Evolutionary conservation across 2,329 filamentous ascomycete species (phyloP).

Genomic region (Penicillium sclerotigenum): DNA sequence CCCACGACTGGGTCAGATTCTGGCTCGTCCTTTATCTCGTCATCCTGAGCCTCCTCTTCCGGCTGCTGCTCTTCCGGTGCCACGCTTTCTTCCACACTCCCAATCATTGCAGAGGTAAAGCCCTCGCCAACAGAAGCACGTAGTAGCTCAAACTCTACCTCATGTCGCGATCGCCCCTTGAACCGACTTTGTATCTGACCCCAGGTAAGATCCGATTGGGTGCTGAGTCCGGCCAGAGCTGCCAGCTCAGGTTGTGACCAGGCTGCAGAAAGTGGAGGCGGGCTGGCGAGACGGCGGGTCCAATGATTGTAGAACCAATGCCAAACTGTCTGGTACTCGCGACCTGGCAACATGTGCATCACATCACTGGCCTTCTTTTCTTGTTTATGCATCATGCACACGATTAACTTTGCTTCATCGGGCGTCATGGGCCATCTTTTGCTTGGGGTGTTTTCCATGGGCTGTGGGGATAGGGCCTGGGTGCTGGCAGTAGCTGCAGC

Average conservation of each 20-base stretch:
- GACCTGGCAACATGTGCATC: constrained; percentile 26
- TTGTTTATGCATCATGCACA: constrained; percentile 30
- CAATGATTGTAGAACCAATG: constrained; percentile 33
- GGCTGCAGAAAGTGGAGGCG: constrained; percentile 24
- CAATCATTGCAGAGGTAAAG: neutral
- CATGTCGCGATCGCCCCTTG: constrained; percentile 28
- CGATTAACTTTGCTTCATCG: constrained; percentile 33
- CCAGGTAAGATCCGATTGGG: constrained; percentile 32
- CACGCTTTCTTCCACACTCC: neutral
- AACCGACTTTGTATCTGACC: constrained; percentile 26
- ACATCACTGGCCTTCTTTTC: constrained; percentile 32
- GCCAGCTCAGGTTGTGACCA: constrained; percentile 32
- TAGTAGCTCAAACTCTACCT: constrained; percentile 37
- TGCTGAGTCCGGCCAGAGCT: constrained; percentile 27
- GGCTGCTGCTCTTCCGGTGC: neutral
- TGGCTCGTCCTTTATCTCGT: neutral
- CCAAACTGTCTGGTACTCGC: constrained; percentile 20
- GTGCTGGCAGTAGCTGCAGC: neutral
- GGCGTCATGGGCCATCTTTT: constrained; percentile 26
- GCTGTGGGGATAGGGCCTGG: neutral
- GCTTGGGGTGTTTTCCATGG: constrained; percentile 15
- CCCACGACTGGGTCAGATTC: neutral
- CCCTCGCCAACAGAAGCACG: constrained; percentile 22
- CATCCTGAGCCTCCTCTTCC: neutral
- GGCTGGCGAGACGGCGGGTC: constrained; percentile 25